Evolutionary conservation across 2,329 filamentous ascomycete species (phyloP).

Genomic region (Monosporascus sp.): DNA sequence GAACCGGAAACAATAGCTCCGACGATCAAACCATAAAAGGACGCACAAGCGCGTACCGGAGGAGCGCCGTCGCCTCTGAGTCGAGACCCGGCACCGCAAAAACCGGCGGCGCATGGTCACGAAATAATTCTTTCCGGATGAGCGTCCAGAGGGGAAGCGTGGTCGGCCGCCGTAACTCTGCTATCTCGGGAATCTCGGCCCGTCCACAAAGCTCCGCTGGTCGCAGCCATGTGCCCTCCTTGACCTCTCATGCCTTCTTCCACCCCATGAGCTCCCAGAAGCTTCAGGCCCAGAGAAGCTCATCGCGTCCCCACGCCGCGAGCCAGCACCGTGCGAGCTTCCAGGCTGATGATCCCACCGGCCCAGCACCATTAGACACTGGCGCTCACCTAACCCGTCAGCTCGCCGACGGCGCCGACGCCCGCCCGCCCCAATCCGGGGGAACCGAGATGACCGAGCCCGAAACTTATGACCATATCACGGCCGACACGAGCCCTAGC

Average conservation of each 20-base stretch:
- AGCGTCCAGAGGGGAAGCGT: constrained; percentile 39
- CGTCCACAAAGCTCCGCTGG: constrained; percentile 64
- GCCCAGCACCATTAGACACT: constrained; percentile 14
- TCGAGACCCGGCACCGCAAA: constrained; percentile 51
- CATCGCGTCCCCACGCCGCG: constrained; percentile 37
- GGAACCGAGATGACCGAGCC: constrained; percentile 77
- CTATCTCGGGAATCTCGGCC: constrained; percentile 38
- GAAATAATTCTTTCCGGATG: constrained; percentile 50
- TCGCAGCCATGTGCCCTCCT: constrained; percentile 81
- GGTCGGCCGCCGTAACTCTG: constrained; percentile 28
- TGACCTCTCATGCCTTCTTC: constrained; percentile 89
- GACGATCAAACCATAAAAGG: constrained; percentile 21
- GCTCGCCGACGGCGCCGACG: constrained; percentile 40
- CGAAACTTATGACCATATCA: constrained; percentile 63
- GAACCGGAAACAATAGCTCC: constrained; percentile 13
- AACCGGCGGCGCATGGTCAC: constrained; percentile 46
- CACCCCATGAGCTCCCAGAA: constrained; percentile 95
- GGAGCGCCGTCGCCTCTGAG: constrained; percentile 36
- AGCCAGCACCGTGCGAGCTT: constrained; percentile 31
- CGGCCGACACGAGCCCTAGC: constrained; percentile 69
- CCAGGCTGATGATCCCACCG: constrained; percentile 28
- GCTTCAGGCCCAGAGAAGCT: constrained; percentile 80
- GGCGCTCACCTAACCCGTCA: constrained; percentile 27
- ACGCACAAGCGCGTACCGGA: constrained; percentile 29
- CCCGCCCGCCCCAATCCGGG: constrained; percentile 62